Conservation (phyloP, 305 asterid genomes). For the Caryopteris hybrid region DNA sequence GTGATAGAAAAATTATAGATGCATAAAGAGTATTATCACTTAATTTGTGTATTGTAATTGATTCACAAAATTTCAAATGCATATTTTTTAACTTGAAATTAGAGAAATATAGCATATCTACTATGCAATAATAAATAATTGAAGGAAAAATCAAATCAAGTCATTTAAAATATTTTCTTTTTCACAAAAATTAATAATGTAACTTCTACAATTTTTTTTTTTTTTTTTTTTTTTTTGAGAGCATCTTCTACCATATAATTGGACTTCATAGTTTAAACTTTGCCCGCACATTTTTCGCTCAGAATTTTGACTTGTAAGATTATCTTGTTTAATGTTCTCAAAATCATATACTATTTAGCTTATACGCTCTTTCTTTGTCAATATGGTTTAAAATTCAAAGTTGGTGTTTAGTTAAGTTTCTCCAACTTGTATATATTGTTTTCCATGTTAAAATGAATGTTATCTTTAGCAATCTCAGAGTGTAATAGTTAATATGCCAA, state of each 20-base stretch:
- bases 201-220: too few relatives aligned
- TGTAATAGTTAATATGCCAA: background rate
- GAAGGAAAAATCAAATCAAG: background rate
- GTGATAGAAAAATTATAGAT: background rate
- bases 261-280: background rate
- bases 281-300: background rate
- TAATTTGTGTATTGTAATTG: background rate
- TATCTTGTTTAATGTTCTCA: background rate
- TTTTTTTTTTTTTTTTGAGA: too few relatives aligned
- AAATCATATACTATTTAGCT: conserved; percentile 3
- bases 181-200: background rate
- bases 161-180: background rate
- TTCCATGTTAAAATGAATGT: background rate
- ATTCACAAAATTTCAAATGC: background rate
- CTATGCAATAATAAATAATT: background rate
- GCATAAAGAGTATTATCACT: background rate
- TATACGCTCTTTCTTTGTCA: background rate
- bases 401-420: background rate
- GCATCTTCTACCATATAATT: background rate
- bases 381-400: background rate
- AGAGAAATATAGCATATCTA: background rate
- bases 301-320: background rate
- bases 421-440: background rate
- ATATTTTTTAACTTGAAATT: background rate
- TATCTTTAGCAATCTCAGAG: background rate